phyloP scores from a whole-genome alignment of 2,329 filamentous ascomycete genomes.

The Penicillium griseofulvum region DNA sequence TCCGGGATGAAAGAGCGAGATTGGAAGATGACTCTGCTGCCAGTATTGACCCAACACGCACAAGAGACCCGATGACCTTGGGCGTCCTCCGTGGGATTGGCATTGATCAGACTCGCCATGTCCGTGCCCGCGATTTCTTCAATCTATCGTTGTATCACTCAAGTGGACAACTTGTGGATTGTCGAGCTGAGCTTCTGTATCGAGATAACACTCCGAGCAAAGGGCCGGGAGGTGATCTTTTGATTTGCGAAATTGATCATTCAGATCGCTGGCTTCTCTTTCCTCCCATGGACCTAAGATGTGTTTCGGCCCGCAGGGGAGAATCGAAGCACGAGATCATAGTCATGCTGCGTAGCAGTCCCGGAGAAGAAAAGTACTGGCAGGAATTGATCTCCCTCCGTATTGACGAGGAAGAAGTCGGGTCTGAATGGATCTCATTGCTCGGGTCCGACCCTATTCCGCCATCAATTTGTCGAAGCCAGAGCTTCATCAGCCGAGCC shows the following conservation, averaged over 20 bases:
- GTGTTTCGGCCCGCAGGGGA: constrained; percentile 76
- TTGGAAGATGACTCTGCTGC: constrained; percentile 83
- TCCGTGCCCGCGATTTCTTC: constrained; percentile 87
- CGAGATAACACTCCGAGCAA: constrained; percentile 72
- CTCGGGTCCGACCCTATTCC: constrained; percentile 66
- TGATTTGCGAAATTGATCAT: constrained; percentile 85
- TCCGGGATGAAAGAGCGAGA: constrained; percentile 69
- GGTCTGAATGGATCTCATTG: constrained; percentile 83
- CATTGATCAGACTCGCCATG: constrained; percentile 75
- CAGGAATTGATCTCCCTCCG: constrained; percentile 77
- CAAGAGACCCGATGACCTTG: constrained; percentile 75
- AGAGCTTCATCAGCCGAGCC: constrained; percentile 51
- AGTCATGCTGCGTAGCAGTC: constrained; percentile 77
- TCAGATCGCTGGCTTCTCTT: constrained; percentile 81
- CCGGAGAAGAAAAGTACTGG: constrained; percentile 65
- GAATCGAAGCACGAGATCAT: constrained; percentile 71
- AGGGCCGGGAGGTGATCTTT: constrained; percentile 73
- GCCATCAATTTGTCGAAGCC: constrained; percentile 55
- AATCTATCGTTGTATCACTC: constrained; percentile 82
- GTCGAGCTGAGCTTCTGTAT: constrained; percentile 81
- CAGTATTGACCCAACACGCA: constrained; percentile 75
- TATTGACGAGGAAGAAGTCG: constrained; percentile 72
- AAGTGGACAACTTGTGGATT: constrained; percentile 83
- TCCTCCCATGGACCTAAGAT: constrained; percentile 72
- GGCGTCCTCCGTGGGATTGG: constrained; percentile 66